Base-by-base conservation (phyloP, 106 monocot species). In the Allium cepa region DNA sequence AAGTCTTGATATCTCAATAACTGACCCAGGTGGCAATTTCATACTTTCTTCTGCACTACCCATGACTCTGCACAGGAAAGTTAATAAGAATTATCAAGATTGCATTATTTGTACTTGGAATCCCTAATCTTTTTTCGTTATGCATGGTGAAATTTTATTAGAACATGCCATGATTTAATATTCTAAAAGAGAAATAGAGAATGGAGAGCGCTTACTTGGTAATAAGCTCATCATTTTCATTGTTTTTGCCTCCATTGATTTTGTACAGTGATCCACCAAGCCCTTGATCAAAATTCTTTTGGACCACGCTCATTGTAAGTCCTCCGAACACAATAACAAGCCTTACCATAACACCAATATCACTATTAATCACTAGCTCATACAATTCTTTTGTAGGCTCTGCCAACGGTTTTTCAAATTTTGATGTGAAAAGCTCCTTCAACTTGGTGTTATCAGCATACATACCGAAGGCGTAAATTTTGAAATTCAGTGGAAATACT, bases 391-490 rank as follows among this genome's bases (percentile, higher is more conserved):
- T 81, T 10, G 81, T 79, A n/a, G 79, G 63, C 53, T 68, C 75
- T 17, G 62, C 56, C 0, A 79, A 76, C 7, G 73, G 68, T 71
- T 75, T 68, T 7, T 22, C 66, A n/a, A 84, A 71, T 50, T 82
- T 88, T 27, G 52, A 36, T 46, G 60, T 74, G 22, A 84, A 52
- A 60, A 84, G 49, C 66, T 74, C 84, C 70, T 76, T 79, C 64
- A 88, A 13, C 55, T 66, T 64, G 3, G 16, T 74, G 9, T 67
- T 76, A 36, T 88, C 84, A 13, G 65, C 75, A 53, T 88, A 88
- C n/a, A 88, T 81, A 88, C 88, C 88, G 22, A 85, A 88, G 48
- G 84, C 81, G 27, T 88, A 88, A 63, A 88, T 77, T 59, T 81
- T 84, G 53, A 84, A 67, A 17, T 71, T 63, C 16, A 84, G 7